Conservation (phyloP, 148 eudicot genomes). For the Spergularia bocconei region DNA sequence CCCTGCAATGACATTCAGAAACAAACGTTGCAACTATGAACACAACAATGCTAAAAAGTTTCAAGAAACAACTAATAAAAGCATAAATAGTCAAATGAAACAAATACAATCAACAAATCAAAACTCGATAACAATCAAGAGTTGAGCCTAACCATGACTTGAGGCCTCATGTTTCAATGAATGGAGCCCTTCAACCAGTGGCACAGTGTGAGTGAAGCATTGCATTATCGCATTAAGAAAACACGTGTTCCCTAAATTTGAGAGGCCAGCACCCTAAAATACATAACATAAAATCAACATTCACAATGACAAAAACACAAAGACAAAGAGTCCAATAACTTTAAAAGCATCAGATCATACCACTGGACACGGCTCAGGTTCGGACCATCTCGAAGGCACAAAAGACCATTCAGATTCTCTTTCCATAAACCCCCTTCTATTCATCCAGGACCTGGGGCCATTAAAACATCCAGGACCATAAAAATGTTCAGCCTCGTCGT, state of each 20-base stretch:
- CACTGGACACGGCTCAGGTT: conserved; percentile 37
- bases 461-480: not conserved
- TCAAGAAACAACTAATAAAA: not conserved
- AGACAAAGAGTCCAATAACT: not conserved
- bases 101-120: not conserved
- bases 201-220: conserved; percentile 80
- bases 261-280: conserved; percentile 64
- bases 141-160: conserved; percentile 42
- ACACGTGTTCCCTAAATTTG: conserved; percentile 67
- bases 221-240: conserved; percentile 72
- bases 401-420: not conserved
- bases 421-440: not conserved
- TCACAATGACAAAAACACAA: not conserved
- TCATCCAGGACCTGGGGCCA: too few species aligned
- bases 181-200: conserved; percentile 58
- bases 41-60: not conserved
- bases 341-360: conserved; percentile 24
- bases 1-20: conserved; percentile 39
- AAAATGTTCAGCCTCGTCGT: not conserved
- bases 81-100: not conserved
- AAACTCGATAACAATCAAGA: not conserved
- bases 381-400: not conserved
- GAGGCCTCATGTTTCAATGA: conserved; percentile 38
- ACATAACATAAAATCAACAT: not conserved
- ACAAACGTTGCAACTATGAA: not conserved